Conservation (phyloP, 139 green algal species). For the Chlorella sp. region DNA sequence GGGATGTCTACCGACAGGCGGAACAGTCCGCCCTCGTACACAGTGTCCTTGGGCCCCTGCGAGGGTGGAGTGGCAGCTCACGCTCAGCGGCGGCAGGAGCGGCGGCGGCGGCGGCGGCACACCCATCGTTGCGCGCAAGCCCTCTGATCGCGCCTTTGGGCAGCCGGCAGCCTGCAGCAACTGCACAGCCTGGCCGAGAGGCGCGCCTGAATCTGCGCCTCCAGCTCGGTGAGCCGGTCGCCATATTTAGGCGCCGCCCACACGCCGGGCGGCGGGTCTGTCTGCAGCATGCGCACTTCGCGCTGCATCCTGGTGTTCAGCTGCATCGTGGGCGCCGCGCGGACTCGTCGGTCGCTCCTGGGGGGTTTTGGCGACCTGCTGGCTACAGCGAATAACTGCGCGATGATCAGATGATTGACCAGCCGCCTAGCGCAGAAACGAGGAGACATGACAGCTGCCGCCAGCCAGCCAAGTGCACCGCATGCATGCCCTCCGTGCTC, state of each 20-base stretch:
- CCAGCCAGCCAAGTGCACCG: too few species aligned
- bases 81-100: background rate
- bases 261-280: conserved; percentile 50
- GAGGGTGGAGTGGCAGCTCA: background rate
- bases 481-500: too few species aligned
- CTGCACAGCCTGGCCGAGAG: background rate
- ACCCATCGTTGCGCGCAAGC: background rate
- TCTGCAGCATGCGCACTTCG: conserved; percentile 52
- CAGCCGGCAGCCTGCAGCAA: background rate
- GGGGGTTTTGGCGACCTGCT: background rate
- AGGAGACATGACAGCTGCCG: too few species aligned
- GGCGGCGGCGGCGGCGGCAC: background rate
- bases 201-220: conserved; percentile 38
- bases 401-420: too few species aligned
- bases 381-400: too few species aligned
- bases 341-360: background rate
- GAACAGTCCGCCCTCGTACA: conserved; percentile 66
- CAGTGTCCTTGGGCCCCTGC: conserved; percentile 51
- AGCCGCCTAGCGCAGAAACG: background rate
- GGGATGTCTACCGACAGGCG: conserved; percentile 54
- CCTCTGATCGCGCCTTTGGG: too few species aligned
- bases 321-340: background rate
- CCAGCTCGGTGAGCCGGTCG: conserved; percentile 43
- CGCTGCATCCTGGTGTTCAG: conserved; percentile 33
- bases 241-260: conserved; percentile 38